Evolutionary conservation across 805 yeast species (phyloP).

Genomic region (Yamadazyma insecticola): DNA sequence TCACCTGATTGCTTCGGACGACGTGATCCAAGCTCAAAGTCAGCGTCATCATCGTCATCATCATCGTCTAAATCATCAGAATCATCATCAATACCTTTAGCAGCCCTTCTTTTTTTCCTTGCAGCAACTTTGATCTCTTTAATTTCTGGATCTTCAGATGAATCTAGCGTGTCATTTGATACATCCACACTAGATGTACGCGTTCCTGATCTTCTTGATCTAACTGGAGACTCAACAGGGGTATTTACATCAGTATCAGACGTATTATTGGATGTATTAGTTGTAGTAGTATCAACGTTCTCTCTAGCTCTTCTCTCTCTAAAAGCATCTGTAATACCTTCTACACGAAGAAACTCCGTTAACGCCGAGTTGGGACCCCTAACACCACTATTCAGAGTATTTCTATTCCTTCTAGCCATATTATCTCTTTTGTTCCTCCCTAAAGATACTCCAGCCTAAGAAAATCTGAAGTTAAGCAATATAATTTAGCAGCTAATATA

Average conservation of each 20-base stretch:
- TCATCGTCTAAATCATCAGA: constrained; percentile 25
- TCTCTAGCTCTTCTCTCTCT: constrained; percentile 31
- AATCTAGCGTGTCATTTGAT: constrained; percentile 11
- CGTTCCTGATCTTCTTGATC: constrained; percentile 1
- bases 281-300: neutral
- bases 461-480: too few species aligned
- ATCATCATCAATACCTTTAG: constrained; percentile 13
- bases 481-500: too few species aligned
- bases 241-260: too few species aligned
- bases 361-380: constrained; percentile 80
- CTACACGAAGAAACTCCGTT: constrained; percentile 81
- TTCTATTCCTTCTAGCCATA: constrained; percentile 11
- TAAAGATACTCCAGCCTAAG: too few species aligned
- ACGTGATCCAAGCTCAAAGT: constrained; percentile 9
- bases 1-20: constrained; percentile 43
- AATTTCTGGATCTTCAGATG: constrained; percentile 21
- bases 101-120: constrained; percentile 25
- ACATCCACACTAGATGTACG: constrained; percentile 1
- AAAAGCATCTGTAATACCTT: constrained; percentile 84
- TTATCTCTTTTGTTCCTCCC: too few species aligned
- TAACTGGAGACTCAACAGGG: neutral
- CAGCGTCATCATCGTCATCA: constrained; percentile 20
- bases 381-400: constrained; percentile 18
- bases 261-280: too few species aligned
- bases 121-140: constrained; percentile 31